These are phyloP conservation scores for Diaporthe vexans DNA, from an alignment of 2,329 filamentous ascomycete genomes.

Conservation along the genomic window DNA sequence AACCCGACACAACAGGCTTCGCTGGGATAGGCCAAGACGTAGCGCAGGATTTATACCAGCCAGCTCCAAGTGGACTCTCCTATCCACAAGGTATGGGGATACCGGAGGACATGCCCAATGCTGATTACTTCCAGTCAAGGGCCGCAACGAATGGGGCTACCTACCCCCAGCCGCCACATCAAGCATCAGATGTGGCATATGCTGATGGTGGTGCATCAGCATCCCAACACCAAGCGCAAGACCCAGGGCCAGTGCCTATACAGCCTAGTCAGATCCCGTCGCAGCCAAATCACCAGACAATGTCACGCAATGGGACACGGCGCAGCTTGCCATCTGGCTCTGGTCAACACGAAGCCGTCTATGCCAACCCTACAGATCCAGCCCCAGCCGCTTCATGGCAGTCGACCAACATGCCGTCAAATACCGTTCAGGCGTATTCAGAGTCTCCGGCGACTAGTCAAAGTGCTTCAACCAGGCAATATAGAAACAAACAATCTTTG, in stretches of 20 bases:
- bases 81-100: slow-evolving; percentile 45
- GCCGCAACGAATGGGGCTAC: slow-evolving; percentile 11
- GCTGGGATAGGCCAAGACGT: slow-evolving; percentile 40
- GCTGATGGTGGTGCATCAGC: slow-evolving; percentile 3
- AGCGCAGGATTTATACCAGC: slow-evolving; percentile 48
- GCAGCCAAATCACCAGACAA: slow-evolving; percentile 2
- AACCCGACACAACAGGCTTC: slow-evolving; percentile 43
- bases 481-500: slow-evolving; percentile 4
- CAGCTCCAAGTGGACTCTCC: slow-evolving; percentile 45
- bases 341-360: slow-evolving; percentile 16
- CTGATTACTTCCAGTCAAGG: slow-evolving; percentile 35
- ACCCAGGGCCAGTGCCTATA: not conserved
- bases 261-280: slow-evolving; percentile 22
- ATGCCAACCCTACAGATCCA: slow-evolving; percentile 12
- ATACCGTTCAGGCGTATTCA: slow-evolving; percentile 9
- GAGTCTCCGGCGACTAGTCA: slow-evolving; percentile 7
- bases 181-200: slow-evolving; percentile 20
- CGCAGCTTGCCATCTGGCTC: slow-evolving; percentile 40
- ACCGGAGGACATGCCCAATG: slow-evolving; percentile 27
- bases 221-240: slow-evolving; percentile 19
- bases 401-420: slow-evolving; percentile 31
- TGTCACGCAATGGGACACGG: slow-evolving; percentile 20
- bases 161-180: slow-evolving; percentile 38
- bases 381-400: slow-evolving; percentile 41
- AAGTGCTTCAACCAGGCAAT: not conserved